These are phyloP conservation scores for Alternaria gansuensis DNA, from an alignment of 2,329 filamentous ascomycete species.

Conservation along the genomic window DNA sequence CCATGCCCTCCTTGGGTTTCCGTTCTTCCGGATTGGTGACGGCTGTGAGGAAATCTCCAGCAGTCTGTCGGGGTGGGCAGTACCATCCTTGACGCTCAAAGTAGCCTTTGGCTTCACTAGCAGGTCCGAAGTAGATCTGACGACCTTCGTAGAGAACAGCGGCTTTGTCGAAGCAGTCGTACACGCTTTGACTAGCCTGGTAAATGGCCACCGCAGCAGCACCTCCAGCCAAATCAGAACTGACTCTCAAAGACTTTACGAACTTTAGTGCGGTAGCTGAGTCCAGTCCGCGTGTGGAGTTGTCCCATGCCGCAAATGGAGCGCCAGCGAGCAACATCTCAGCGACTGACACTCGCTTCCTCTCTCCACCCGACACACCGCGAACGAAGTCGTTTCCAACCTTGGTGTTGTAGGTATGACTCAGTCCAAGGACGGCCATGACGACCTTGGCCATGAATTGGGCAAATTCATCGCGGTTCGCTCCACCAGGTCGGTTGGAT, in stretches of 20 bases:
- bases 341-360: slow-evolving; percentile 69
- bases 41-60: slow-evolving; percentile 78
- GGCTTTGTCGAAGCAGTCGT: slow-evolving; percentile 75
- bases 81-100: slow-evolving; percentile 75
- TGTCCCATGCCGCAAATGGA: slow-evolving; percentile 57
- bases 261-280: slow-evolving; percentile 67
- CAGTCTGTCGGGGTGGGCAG: slow-evolving; percentile 73
- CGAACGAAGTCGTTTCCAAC: slow-evolving; percentile 68
- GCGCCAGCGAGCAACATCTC: slow-evolving; percentile 59
- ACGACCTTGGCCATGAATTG: slow-evolving; percentile 60
- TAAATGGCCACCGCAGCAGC: slow-evolving; percentile 68
- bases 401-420: slow-evolving; percentile 65
- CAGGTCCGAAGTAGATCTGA: slow-evolving; percentile 78
- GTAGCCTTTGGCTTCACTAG: slow-evolving; percentile 66
- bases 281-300: slow-evolving; percentile 54
- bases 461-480: slow-evolving; percentile 56
- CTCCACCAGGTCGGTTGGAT: slow-evolving; percentile 48
- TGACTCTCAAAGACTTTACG: slow-evolving; percentile 61
- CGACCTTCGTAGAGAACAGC: slow-evolving; percentile 78
- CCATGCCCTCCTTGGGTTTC: slow-evolving; percentile 53
- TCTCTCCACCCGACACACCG: slow-evolving; percentile 69
- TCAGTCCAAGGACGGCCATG: slow-evolving; percentile 64
- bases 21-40: slow-evolving; percentile 65
- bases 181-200: slow-evolving; percentile 60
- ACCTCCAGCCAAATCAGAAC: slow-evolving; percentile 60